Evolutionary conservation across 202 grass and related monocot genomes (phyloP).

Genomic region (Elaeis oleifera): DNA sequence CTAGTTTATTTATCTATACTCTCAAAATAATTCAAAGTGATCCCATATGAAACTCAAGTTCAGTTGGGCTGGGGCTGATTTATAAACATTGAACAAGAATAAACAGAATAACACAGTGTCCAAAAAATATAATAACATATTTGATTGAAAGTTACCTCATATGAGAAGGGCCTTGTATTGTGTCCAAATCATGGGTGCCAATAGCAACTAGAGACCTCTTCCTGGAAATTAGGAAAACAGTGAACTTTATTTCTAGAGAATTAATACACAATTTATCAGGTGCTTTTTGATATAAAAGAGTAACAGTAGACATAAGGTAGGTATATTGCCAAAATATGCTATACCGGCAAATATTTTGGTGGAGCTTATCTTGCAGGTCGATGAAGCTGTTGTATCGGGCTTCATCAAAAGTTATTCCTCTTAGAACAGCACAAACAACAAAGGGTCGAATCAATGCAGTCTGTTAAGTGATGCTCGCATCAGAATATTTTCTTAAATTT

Average conservation of each 20-base stretch:
- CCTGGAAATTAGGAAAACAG: conserved; percentile 31
- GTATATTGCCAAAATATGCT: neutral
- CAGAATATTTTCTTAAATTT: conserved; percentile 5
- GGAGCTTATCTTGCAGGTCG: conserved; percentile 95
- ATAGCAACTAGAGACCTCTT: conserved; percentile 94
- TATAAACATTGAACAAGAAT: too few relatives aligned
- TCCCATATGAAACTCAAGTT: too few relatives aligned
- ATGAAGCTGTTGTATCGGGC: conserved; percentile 95
- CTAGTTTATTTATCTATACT: too few relatives aligned
- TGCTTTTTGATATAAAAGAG: too few relatives aligned
- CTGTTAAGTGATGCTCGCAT: conserved; percentile 36
- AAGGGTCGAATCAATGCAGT: conserved; percentile 80
- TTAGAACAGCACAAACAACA: conserved; percentile 80
- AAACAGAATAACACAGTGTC: too few relatives aligned
- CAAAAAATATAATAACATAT: too few relatives aligned
- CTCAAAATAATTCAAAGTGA: too few relatives aligned
- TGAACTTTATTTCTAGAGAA: too few relatives aligned
- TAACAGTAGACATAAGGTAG: too few relatives aligned
- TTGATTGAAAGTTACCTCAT: conserved; percentile 44
- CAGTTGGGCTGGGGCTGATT: too few relatives aligned
- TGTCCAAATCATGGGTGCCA: conserved; percentile 95
- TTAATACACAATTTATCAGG: too few relatives aligned
- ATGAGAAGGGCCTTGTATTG: conserved; percentile 67
- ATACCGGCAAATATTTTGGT: conserved; percentile 89
- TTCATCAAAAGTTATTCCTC: conserved; percentile 84